Evolutionary conservation across 1,139 yeast species (phyloP).

Genomic region (Debaryomyces sp.): DNA sequence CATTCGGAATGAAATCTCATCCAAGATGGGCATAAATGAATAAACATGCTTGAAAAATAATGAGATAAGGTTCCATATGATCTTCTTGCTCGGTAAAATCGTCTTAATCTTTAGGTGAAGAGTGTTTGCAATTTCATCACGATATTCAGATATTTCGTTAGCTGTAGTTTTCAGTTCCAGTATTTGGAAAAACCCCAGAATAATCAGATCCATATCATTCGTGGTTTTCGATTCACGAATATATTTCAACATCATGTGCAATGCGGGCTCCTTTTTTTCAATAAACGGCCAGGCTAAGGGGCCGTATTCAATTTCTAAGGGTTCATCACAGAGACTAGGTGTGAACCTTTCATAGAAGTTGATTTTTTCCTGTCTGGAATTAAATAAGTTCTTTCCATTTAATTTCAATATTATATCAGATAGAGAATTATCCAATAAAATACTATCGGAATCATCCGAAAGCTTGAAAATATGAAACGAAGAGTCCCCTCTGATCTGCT

Average conservation of each 20-base stretch:
- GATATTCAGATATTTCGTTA: neutral
- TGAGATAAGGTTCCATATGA: conserved; percentile 33
- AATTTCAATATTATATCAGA: neutral
- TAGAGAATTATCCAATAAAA: neutral
- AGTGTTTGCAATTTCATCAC: neutral
- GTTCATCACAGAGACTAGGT: neutral
- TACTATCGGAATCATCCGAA: neutral
- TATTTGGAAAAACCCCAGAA: neutral
- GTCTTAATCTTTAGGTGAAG: conserved; percentile 23
- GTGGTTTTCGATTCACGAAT: neutral
- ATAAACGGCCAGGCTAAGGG: conserved; percentile 9
- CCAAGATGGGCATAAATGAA: conserved; percentile 18
- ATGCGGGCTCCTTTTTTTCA: conserved; percentile 7
- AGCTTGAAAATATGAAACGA: neutral
- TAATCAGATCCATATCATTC: neutral
- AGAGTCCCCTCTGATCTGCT: neutral
- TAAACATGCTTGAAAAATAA: conserved; percentile 34
- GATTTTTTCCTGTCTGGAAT: neutral
- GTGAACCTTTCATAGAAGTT: neutral
- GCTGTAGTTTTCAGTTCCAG: neutral
- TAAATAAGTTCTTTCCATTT: neutral
- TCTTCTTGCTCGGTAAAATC: conserved; percentile 34
- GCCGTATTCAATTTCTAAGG: neutral
- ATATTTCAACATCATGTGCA: neutral
- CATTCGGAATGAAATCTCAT: neutral